A percentile compares a stretch with the other conserved stretches of the same genome.
These are phyloP conservation scores for Ganoderma sinense DNA, from an alignment of 1,284 basidiomycete species.

Conservation along the genomic window DNA sequence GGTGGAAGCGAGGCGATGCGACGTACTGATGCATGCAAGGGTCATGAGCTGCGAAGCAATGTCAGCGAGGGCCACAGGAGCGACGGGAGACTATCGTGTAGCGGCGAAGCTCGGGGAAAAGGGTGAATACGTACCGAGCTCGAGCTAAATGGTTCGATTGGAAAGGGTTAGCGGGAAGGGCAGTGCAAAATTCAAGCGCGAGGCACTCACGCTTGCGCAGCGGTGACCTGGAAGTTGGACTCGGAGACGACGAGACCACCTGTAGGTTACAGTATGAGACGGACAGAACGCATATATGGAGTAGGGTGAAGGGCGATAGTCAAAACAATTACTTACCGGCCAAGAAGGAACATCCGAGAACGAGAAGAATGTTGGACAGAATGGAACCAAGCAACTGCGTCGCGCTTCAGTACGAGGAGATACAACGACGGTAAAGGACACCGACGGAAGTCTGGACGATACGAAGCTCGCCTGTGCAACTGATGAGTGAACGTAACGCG, in stretches of 20 bases:
- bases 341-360: conserved; percentile 89
- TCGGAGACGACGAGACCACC: conserved; percentile 74
- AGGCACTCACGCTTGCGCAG: conserved; percentile 80
- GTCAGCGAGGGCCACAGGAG: conserved; percentile 19
- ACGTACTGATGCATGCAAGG: conserved; percentile 84
- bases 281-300: neutral
- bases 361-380: conserved; percentile 88
- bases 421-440: conserved; percentile 15
- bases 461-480: conserved; percentile 69
- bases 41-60: conserved; percentile 75
- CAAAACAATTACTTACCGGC: conserved; percentile 55
- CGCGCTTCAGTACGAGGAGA: conserved; percentile 10
- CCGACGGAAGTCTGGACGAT: conserved; percentile 89
- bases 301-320: neutral
- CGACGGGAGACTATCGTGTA: neutral
- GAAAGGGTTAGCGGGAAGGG: conserved; percentile 25
- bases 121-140: conserved; percentile 59
- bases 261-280: conserved; percentile 31
- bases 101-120: conserved; percentile 1
- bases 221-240: conserved; percentile 82
- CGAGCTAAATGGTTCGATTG: conserved; percentile 47
- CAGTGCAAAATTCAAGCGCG: conserved; percentile 22
- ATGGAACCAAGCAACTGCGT: conserved; percentile 82
- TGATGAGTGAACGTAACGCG: conserved; percentile 2
- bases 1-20: conserved; percentile 8